Conservation (phyloP, 345 rosid genomes). For the Conringia planisiliqua region DNA sequence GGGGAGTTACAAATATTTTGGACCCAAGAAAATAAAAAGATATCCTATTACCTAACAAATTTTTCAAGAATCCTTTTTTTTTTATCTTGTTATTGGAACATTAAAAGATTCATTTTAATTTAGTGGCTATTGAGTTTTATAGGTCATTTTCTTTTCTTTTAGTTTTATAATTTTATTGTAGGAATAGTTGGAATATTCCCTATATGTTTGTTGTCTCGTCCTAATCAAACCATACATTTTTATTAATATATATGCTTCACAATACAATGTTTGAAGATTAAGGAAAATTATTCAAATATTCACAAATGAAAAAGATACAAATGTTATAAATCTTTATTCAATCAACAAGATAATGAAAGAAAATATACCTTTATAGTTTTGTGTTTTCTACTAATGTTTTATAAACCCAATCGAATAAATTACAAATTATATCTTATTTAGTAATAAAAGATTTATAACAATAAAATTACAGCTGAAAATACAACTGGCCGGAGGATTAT, state of each 20-base stretch:
- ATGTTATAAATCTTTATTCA: not conserved
- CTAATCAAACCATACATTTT: not conserved
- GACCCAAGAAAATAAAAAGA: not conserved
- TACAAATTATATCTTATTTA: no score
- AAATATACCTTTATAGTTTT: not conserved
- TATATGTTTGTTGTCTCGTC: conserved; percentile 10
- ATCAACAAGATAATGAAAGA: not conserved
- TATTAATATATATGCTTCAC: not conserved
- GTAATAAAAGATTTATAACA: no score
- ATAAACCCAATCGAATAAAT: no score
- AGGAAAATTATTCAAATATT: not conserved
- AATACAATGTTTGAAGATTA: not conserved
- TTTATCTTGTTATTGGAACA: not conserved
- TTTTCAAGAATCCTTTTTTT: not conserved
- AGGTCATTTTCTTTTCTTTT: not conserved
- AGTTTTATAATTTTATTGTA: not conserved
- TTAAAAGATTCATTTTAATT: conserved; percentile 3
- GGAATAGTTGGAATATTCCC: conserved; percentile 14
- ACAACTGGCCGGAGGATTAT: no score
- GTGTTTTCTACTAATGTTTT: not conserved
- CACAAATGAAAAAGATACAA: not conserved
- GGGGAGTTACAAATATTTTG: not conserved
- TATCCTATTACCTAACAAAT: conserved; percentile 10
- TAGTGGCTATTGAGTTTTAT: conserved; percentile 19
- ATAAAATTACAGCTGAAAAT: no score